Conservation (phyloP, 306 rosid genomes). For the Mimosa pudica region DNA sequence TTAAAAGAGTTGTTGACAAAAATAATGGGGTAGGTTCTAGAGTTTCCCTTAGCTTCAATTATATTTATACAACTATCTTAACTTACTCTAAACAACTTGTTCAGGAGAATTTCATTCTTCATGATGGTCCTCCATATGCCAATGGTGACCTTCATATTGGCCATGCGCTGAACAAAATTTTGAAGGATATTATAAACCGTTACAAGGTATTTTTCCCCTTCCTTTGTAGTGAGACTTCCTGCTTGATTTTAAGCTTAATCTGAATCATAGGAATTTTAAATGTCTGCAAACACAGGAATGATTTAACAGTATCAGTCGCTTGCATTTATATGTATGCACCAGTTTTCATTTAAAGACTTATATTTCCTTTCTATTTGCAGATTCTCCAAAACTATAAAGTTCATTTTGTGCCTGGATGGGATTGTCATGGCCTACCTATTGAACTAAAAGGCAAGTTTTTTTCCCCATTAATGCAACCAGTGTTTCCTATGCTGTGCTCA, state of each 20-base stretch:
- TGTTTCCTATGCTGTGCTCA: slow-evolving; percentile 11
- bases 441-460: slow-evolving; percentile 90
- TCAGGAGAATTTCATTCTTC: slow-evolving; percentile 86
- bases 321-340: slow-evolving; percentile 14
- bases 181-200: slow-evolving; percentile 95
- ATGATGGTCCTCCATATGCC: slow-evolving; percentile 98
- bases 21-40: slow-evolving; percentile 75
- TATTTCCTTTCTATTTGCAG: slow-evolving; percentile 45
- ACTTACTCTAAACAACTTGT: slow-evolving; percentile 36
- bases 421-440: slow-evolving; percentile 98
- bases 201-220: slow-evolving; percentile 66
- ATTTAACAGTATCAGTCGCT: slow-evolving; percentile 16
- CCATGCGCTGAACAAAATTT: slow-evolving; percentile 90
- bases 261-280: slow-evolving; percentile 17
- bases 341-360: slow-evolving; percentile 20
- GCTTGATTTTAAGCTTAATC: slow-evolving; percentile 20
- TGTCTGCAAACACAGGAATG: slow-evolving; percentile 1
- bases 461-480: slow-evolving; percentile 11
- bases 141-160: slow-evolving; percentile 99
- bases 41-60: slow-evolving; percentile 23
- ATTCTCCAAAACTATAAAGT: slow-evolving; percentile 94
- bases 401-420: slow-evolving; percentile 98
- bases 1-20: slow-evolving; percentile 63
- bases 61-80: slow-evolving; percentile 34
- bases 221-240: slow-evolving; percentile 14